Base-by-base conservation (phyloP, 2,329 filamentous ascomycete genomes). In the Byssothecium circinans region DNA sequence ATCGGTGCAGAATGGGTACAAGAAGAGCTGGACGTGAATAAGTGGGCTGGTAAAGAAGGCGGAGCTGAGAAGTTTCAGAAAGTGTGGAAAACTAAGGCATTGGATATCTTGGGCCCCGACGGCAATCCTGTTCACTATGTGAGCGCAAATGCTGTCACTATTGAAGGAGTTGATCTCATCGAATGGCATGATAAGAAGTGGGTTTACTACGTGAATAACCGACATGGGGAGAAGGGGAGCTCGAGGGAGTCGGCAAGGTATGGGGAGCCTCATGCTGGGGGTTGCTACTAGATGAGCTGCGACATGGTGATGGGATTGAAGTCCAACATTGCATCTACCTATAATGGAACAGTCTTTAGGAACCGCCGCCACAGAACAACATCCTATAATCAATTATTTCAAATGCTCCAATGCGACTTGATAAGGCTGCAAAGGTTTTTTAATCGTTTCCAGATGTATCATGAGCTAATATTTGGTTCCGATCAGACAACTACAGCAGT, bases 141-240 rank as follows among this genome's bases (percentile, higher is more conserved):
- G 15, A 69, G 63, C 22, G 58, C 68, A 14, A 71, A 71, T 50
- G 65, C 67, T 0, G 54, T 60, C 7, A 70, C 66, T 8, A 46
- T 71, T 2, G 60, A 61, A 5, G 63, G 60, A 0, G 53, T 65
- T 3, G 62, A 68, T 45, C 47, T 70, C 39, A 60, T 48, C 6
- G 64, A 63, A 48, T 69, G 62, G 62, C 60, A 68, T 47, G 64
- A 70, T 29, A 63, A 69, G 11, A 57, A 56, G 0, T 70, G 66
- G 67, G 38, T 71, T 3, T 47, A 47, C 8, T 71, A 70, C 41
- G 43, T 65, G 3, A 60, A 69, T 36, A 55, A 40, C 23, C 50
- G 51, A 41, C 33, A 50, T 18, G 34, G 22, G 6, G 47, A 45
- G 12, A 45, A 40, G n/a, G 18, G 27, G 7, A 37, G 38, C 4